Base-by-base conservation (phyloP, 805 yeast species). In the Blastobotrys robertii region DNA sequence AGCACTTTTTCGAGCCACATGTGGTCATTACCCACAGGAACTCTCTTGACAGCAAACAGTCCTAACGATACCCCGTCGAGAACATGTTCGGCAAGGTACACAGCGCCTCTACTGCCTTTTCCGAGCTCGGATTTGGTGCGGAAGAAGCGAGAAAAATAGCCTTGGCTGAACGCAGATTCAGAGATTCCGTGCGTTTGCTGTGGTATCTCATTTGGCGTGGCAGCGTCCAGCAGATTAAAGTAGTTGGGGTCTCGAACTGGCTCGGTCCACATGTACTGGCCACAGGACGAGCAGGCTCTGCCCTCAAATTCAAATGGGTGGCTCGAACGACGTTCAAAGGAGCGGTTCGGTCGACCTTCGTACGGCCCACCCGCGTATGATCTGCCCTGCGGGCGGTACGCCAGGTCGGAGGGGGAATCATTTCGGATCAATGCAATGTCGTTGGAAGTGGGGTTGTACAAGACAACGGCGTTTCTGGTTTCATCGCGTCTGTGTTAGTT, bases 21-120 rank as follows among this genome's bases (percentile, higher is more conserved):
- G 43, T 77, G 69, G 51, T 83, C 79, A 53, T 83, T 76, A 0
- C 95, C 96, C 36, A 87, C 81, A 6, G 90, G 81, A 6, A 87
- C 83, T 54, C 86, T 79, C 54, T 87, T 87, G 44, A 87, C 67
- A 0, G 96, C 96, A 68, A 83, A 87, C 0, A 74, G 66, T 0
- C 96, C 96, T 29, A 87, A 57, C 16, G 79, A 73, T 30, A 79
- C 70, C 9, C 79, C 79, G 46, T 83, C 80, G 31, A 88, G 66
- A n/a, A 72, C 70, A 58, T 87, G 96, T 44, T 79, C 85, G 4
- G 87, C 96, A 56, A 85, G 77, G 54, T 74, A 81, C 8, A 87
- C 96, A 22, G 81, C 76, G 0, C 95, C 95, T 51, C 85, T 76
- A 4, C 94, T 83, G 0, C 96, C 96, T 30, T 81, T 70, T 0